Conservation (phyloP, 257 asterid genomes). For the Galeopsis tetrahit region DNA sequence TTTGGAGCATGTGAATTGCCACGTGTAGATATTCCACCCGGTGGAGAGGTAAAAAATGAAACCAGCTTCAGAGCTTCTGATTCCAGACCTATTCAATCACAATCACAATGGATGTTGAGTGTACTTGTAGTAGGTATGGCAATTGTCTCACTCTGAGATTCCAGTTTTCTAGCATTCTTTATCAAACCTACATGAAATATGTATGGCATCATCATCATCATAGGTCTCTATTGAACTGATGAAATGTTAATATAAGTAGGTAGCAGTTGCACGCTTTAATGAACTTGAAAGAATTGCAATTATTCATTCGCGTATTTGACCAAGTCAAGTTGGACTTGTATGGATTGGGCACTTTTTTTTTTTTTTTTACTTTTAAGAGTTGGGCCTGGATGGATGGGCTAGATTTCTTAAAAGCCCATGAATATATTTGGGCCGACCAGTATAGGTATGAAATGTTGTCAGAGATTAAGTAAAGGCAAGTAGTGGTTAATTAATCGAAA, state of each 20-base stretch:
- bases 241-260: conserved; percentile 32
- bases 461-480: not conserved
- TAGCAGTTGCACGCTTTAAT: not conserved
- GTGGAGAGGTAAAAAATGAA: conserved; percentile 34
- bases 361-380: not conserved
- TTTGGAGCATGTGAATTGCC: conserved; percentile 72
- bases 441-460: not conserved
- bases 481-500: conserved; percentile 19
- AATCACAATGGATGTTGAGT: conserved; percentile 47
- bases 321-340: too few species aligned
- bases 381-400: not conserved
- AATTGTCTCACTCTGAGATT: conserved; percentile 40
- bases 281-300: not conserved
- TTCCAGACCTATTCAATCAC: conserved; percentile 39
- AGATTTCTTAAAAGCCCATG: not conserved
- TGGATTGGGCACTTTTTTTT: too few species aligned
- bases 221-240: not conserved
- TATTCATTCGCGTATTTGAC: too few species aligned
- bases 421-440: not conserved
- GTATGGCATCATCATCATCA: not conserved
- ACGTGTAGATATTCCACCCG: conserved; percentile 44
- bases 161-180: conserved; percentile 3
- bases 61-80: conserved; percentile 44
- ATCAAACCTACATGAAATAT: not conserved
- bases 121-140: conserved; percentile 38